Percentiles rank a stretch among this genome's conserved stretches.
Conservation (phyloP, 805 yeast genomes). For the Clavispora carvajalis region DNA sequence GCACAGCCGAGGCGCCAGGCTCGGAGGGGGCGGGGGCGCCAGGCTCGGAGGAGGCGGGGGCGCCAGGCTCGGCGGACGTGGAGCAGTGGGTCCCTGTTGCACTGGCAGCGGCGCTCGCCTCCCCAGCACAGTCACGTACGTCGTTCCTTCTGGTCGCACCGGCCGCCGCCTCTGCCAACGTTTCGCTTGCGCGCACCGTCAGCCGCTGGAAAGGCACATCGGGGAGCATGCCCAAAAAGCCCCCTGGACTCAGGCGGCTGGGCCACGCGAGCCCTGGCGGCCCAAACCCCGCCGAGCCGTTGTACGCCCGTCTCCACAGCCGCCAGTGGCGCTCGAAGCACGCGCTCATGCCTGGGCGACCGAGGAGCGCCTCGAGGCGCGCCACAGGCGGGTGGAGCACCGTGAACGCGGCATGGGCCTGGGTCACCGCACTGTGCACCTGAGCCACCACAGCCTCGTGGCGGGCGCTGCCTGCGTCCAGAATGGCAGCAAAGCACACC, state of each 20-base stretch:
- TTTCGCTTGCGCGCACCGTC: not conserved
- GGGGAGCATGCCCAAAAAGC: slow-evolving; percentile 19
- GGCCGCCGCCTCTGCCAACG: not conserved
- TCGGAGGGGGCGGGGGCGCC: not conserved
- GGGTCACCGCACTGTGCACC: slow-evolving; percentile 17
- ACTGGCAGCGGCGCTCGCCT: too few relatives aligned
- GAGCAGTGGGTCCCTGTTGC: too few relatives aligned
- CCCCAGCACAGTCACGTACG: too few relatives aligned
- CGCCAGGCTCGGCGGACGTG: not conserved
- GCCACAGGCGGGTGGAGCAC: slow-evolving; percentile 23
- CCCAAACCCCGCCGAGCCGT: slow-evolving; percentile 17
- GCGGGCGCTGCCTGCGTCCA: slow-evolving; percentile 8
- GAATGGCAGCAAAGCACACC: slow-evolving; percentile 22
- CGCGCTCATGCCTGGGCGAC: slow-evolving; percentile 16
- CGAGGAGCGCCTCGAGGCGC: slow-evolving; percentile 13
- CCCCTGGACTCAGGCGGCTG: slow-evolving; percentile 28
- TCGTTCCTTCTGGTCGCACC: too few relatives aligned
- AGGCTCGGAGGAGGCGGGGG: not conserved
- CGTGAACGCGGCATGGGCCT: slow-evolving; percentile 22
- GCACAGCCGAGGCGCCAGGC: not conserved
- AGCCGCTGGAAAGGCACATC: not conserved
- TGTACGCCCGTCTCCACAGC: slow-evolving; percentile 15
- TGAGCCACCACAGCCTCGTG: slow-evolving; percentile 22
- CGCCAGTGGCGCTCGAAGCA: slow-evolving; percentile 25
- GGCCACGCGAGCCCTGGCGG: slow-evolving; percentile 28